Evolutionary conservation across 306 rosid genomes (phyloP), one percentile per base, ranked within the genome.

Genomic region (Fragaria vesca): DNA sequence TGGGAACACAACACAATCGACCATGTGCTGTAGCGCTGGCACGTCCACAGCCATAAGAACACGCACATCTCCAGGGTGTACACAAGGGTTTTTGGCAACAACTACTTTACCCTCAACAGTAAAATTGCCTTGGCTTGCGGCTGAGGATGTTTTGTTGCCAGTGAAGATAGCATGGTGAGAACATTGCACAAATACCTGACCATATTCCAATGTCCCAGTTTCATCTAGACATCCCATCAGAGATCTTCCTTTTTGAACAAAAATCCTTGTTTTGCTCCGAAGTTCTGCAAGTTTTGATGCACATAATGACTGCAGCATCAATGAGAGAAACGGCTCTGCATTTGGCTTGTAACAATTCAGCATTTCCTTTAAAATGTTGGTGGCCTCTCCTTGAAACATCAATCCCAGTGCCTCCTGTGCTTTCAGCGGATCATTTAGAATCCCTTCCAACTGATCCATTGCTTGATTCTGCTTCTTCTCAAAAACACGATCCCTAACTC

Each of bases 151-250:
- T 1, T 28, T 55, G 51, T 32, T 46, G 47, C 32, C 45, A 34
- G 13, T 38, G 28, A 78, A 76, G 71, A 65, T 12, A 24, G 21
- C 26, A 3, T 47, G 67, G 54, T 1, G 15, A 73, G 86, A 82
- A 57, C 81, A 68, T 8, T 71, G 86, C 38, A 82, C 82, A 69
- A 85, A 87, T 61, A 85, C 85, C 12, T 85, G 79, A 1, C 91
- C 88, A 65, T 87, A 85, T 45, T 82, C 74, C 21, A 87, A 26
- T 3, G 76, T 75, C 75, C 75, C 71, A 0, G 91, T 87, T 73
- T 87, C 91, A 36, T 85, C 91, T 2, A 87, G 47, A 46, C 88
- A 82, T 28, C 91, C 91, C 80, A 85, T 80, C 85, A 87, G 60
- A 5, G 71, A 66, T 73, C 88, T 80, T 72, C 91, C 91, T 11